Evolutionary conservation across 257 asterid genomes (phyloP).

Genomic region (Ocimum tenuiflorum): DNA sequence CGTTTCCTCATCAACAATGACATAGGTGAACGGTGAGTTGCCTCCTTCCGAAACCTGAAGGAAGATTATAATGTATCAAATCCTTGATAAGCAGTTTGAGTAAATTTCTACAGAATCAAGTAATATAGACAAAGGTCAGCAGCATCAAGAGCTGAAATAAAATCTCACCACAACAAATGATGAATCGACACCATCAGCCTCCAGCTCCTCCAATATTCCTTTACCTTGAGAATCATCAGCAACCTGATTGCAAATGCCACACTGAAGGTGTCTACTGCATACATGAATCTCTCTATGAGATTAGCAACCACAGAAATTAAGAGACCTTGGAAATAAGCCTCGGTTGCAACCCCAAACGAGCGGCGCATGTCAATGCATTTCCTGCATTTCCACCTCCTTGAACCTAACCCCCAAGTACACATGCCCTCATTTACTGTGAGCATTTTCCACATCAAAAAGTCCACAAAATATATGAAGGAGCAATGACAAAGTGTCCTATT

Average conservation of each 20-base stretch:
- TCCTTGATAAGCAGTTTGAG: not conserved
- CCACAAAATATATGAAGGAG: not conserved
- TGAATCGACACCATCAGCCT: conserved; percentile 77
- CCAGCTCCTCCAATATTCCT: conserved; percentile 71
- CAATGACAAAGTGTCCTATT: not conserved
- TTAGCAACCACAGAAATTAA: conserved; percentile 2
- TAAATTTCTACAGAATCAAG: not conserved
- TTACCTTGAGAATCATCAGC: conserved; percentile 92
- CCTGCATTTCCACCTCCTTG: conserved; percentile 98
- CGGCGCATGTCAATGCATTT: conserved; percentile 84
- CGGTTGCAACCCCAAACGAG: conserved; percentile 77
- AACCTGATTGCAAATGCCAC: conserved; percentile 39
- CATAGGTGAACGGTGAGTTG: conserved; percentile 89
- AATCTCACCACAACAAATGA: conserved; percentile 63
- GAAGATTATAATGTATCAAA: conserved; percentile 17
- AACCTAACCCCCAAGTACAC: conserved; percentile 31
- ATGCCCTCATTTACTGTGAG: not conserved
- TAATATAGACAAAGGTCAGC: not conserved
- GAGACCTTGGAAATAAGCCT: conserved; percentile 79
- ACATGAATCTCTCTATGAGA: not conserved
- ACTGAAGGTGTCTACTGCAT: not conserved
- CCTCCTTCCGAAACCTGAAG: conserved; percentile 84
- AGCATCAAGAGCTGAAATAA: not conserved
- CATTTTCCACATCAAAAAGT: conserved; percentile 1
- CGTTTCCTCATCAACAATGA: conserved; percentile 90